Conservation (phyloP, 225 moss, liverwort and hornwort genomes). For the Sphagnum tenellum region DNA sequence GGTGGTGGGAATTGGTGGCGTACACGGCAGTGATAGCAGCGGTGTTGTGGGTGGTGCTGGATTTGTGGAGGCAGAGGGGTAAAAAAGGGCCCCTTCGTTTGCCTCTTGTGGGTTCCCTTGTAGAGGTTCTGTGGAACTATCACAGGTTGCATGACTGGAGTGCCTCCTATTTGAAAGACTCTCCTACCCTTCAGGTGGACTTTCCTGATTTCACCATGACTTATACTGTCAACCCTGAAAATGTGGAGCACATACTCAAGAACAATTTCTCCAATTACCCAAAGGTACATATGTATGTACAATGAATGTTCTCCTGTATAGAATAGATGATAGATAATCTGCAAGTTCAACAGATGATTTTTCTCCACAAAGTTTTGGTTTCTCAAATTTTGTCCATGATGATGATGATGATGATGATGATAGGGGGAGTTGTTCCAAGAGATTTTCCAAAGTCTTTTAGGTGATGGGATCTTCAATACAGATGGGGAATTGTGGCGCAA, state of each 20-base stretch:
- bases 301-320: no score
- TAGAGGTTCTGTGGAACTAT: slow-evolving; percentile 41
- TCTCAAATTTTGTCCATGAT: no score
- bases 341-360: no score
- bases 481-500: no score
- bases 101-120: slow-evolving; percentile 39
- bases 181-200: slow-evolving; percentile 17
- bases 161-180: slow-evolving; percentile 30
- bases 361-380: no score
- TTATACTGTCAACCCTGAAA: slow-evolving; percentile 58
- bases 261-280: slow-evolving; percentile 76
- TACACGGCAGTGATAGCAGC: no score
- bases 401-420: no score
- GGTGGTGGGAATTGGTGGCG: no score
- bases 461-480: no score
- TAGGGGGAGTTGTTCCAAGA: no score
- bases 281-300: slow-evolving; percentile 21
- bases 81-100: slow-evolving; percentile 11
- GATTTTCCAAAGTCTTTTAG: no score
- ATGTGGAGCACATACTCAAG: slow-evolving; percentile 68
- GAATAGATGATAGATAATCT: no score
- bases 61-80: slow-evolving; percentile 12
- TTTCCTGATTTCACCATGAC: neutral
- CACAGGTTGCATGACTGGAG: slow-evolving; percentile 55
- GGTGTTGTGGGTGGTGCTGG: neutral